These are phyloP conservation scores for Plenodomus lindquistii DNA, from an alignment of 2,329 filamentous ascomycete species.

Conservation along the genomic window DNA sequence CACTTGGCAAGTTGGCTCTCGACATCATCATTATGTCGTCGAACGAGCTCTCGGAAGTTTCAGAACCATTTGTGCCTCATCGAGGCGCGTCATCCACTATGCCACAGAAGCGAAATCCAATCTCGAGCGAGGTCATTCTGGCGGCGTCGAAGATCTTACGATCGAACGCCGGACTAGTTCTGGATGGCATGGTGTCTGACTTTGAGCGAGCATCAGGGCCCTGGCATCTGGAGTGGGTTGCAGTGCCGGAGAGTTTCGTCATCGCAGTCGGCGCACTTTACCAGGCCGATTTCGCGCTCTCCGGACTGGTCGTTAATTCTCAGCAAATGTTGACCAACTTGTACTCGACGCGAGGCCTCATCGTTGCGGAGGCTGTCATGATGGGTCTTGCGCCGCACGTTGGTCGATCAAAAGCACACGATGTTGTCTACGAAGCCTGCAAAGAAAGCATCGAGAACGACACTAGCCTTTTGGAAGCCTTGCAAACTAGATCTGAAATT, in stretches of 20 bases:
- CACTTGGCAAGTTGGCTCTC: constrained; percentile 59
- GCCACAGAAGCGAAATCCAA: constrained; percentile 59
- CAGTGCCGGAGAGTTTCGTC: constrained; percentile 59
- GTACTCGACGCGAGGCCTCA: constrained; percentile 56
- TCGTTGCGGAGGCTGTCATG: constrained; percentile 64
- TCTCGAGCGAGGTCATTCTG: constrained; percentile 61
- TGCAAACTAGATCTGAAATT: constrained; percentile 48
- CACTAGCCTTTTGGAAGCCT: constrained; percentile 49
- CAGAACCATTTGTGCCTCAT: constrained; percentile 53
- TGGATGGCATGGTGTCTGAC: constrained; percentile 62
- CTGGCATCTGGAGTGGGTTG: constrained; percentile 64
- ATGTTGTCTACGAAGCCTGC: constrained; percentile 61
- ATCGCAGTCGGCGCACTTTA: constrained; percentile 57
- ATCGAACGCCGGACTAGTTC: constrained; percentile 55
- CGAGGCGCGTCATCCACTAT: constrained; percentile 42
- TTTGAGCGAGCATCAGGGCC: constrained; percentile 62
- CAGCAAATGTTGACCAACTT: constrained; percentile 57
- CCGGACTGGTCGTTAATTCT: constrained; percentile 56
- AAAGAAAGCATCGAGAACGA: constrained; percentile 53
- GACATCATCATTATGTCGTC: constrained; percentile 63
- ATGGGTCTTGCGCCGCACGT: constrained; percentile 60
- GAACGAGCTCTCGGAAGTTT: constrained; percentile 59
- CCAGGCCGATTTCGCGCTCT: constrained; percentile 59
- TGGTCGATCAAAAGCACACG: constrained; percentile 59
- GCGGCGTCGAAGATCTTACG: constrained; percentile 59